Evolutionary conservation across 2,329 filamentous ascomycete species (phyloP), one percentile per base, ranked within the genome.

Genomic region (Karstenula rhodostoma): DNA sequence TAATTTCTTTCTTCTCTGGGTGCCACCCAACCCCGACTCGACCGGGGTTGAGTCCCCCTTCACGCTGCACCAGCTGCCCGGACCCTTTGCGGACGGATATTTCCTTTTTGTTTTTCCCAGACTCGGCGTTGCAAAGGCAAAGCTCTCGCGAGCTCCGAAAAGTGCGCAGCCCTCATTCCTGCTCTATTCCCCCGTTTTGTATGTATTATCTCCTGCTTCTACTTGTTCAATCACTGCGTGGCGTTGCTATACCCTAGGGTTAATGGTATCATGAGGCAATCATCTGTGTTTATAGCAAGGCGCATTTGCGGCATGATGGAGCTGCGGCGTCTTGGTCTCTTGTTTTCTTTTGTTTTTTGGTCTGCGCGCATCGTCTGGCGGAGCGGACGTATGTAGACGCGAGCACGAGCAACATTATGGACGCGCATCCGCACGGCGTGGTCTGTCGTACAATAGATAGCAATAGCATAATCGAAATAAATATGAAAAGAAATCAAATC

Each of bases 91-190:
- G 50, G 35, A 48, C 48, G 32, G 47, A 47, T 4, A 23, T 40
- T 37, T n/a, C 52, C 51, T 56, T 33, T 54, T 33, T n/a, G n/a
- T 25, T 42, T 56, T 49, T 63, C 35, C 19, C n/a, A 15, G 15
- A 44, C 46, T 29, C 60, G 71, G 73, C 69, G 72, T 74, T 72
- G 54, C 57, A 67, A 63, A 73, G 62, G 62, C 55, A 60, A 53
- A 50, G 63, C 69, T 69, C 63, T 69, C 67, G 65, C 63, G 63
- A 67, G 72, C 12, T 63, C 64, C 51, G 65, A 73, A 73, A 74
- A 62, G 44, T 53, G 46, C 33, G 29, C 48, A 61, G 50, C 37
- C 49, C 44, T 59, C 67, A n/a, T 67, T 25, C 62, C 53, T 47
- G 54, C 25, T 64, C 56, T 47, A 63, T 64, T 65, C 58, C 62